These are phyloP conservation scores for Silene noctiflora DNA, from an alignment of 179 eudicot genomes.

Conservation along the genomic window DNA sequence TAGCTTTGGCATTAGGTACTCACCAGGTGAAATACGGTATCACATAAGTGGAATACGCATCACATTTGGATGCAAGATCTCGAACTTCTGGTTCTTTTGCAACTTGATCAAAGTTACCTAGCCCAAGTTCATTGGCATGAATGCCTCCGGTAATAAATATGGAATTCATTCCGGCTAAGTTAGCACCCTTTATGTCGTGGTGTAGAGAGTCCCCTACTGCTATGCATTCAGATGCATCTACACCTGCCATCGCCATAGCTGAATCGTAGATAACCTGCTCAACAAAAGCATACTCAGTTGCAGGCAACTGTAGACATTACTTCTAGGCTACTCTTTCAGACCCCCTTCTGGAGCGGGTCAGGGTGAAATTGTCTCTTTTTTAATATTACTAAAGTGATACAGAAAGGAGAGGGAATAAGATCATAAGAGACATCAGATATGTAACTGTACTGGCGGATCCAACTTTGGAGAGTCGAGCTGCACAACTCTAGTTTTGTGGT, in stretches of 20 bases:
- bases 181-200: constrained; percentile 94
- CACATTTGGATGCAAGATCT: constrained; percentile 54
- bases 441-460: too few species aligned
- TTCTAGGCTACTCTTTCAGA: too few species aligned
- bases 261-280: constrained; percentile 69
- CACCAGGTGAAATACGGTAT: constrained; percentile 76
- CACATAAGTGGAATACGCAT: constrained; percentile 60
- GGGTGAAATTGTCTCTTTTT: too few species aligned
- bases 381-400: too few species aligned
- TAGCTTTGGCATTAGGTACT: not conserved
- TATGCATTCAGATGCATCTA: constrained; percentile 65
- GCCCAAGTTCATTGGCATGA: constrained; percentile 81
- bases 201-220: constrained; percentile 93
- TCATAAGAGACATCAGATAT: too few species aligned
- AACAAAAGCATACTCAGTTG: constrained; percentile 3
- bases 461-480: too few species aligned
- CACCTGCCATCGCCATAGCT: constrained; percentile 72
- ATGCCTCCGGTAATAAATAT: constrained; percentile 70
- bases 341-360: too few species aligned
- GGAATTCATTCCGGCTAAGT: constrained; percentile 68
- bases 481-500: too few species aligned
- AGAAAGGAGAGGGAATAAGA: too few species aligned
- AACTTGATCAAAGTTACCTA: constrained; percentile 49
- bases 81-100: constrained; percentile 52
- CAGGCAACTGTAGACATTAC: not conserved